Evolutionary conservation across 2,329 filamentous ascomycete species (phyloP), one percentile per base, ranked within the genome.

Genomic region (Cercospora sojina): DNA sequence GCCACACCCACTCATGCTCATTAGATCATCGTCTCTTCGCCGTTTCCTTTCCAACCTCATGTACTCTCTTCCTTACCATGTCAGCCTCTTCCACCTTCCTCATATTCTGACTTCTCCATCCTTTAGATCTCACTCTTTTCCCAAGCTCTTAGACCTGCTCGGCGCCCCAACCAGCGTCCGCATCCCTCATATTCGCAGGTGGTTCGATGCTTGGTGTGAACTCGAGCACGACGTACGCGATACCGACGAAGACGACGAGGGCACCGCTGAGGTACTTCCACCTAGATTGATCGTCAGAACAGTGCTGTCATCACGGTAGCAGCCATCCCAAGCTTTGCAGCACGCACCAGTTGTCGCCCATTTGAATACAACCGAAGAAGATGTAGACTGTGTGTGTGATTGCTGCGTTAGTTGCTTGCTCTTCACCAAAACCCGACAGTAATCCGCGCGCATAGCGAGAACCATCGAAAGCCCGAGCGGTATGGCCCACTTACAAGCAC

Each of bases 341-440:
- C n/a, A n/a, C n/a, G 74, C 91, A 83, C 76, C 87, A 83, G 69
- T 83, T 77, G 70, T 85, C 80, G 73, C 91, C 88, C 64, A 97
- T 86, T 65, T 97, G 86, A 74, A 98, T 90, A 73, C 88, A 91
- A 72, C 94, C 95, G 75, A 97, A 85, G 81, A 99, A 98, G 81
- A 98, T 87, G 86, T 99, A 99, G 84, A 99, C 93, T 97, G 67
- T 16, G 12, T 18, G 3, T 27, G 25, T 20, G 72, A 5, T 13
- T 51, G 47, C 47, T 38, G 7, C 35, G 35, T 38, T 1, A 38
- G 35, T n/a, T n/a, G 35, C 35, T 51, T 51, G 41, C 18, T 25
- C 12, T 13, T 18, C 51, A 18, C 16, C 16, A 2, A 5, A 2
- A 5, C 18, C 10, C n/a, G 16, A n/a, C 13, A 31, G 51, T 5